Percentiles rank a stretch among this genome's conserved stretches.
Conservation (phyloP, 768 basidiomycete species). For the Boletus sp. region DNA sequence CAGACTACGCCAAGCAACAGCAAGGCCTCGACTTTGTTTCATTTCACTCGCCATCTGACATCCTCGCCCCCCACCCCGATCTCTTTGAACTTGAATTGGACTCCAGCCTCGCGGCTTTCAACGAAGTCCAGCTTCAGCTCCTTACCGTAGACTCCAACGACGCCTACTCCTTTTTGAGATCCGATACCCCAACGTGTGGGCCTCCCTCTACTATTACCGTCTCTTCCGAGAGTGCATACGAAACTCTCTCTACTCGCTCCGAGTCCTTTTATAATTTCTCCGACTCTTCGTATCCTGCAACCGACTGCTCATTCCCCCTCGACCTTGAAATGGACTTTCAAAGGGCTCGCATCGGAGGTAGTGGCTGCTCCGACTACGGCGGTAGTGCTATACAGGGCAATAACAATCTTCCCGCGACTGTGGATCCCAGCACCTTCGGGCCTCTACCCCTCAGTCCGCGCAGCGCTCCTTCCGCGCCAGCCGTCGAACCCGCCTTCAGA, state of each 20-base stretch:
- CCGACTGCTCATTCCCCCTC: conserved; percentile 55
- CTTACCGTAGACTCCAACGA: conserved; percentile 62
- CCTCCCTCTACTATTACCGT: conserved; percentile 77
- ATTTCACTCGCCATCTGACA: conserved; percentile 65
- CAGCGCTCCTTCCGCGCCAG: conserved; percentile 41
- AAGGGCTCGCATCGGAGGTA: conserved; percentile 50
- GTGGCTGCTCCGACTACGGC: conserved; percentile 50
- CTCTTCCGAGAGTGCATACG: conserved; percentile 74
- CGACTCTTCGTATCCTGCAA: conserved; percentile 47
- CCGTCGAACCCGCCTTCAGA: conserved; percentile 26
- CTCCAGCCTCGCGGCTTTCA: conserved; percentile 61
- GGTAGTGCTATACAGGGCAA: conserved; percentile 36
- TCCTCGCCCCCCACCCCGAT: conserved; percentile 76
- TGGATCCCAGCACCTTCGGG: conserved; percentile 59
- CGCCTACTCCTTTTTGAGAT: conserved; percentile 60
- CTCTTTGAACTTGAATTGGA: conserved; percentile 83
- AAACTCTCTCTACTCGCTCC: conserved; percentile 63
- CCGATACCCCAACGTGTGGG: conserved; percentile 61
- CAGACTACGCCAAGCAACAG: conserved; percentile 37
- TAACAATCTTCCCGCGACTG: conserved; percentile 39
- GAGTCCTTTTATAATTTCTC: conserved; percentile 69
- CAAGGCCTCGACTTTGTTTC: conserved; percentile 63
- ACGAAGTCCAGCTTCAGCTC: conserved; percentile 59
- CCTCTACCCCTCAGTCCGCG: conserved; percentile 55
- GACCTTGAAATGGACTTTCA: conserved; percentile 75